Conservation (phyloP, 805 yeast species). For the Spathaspora passalidarum region DNA sequence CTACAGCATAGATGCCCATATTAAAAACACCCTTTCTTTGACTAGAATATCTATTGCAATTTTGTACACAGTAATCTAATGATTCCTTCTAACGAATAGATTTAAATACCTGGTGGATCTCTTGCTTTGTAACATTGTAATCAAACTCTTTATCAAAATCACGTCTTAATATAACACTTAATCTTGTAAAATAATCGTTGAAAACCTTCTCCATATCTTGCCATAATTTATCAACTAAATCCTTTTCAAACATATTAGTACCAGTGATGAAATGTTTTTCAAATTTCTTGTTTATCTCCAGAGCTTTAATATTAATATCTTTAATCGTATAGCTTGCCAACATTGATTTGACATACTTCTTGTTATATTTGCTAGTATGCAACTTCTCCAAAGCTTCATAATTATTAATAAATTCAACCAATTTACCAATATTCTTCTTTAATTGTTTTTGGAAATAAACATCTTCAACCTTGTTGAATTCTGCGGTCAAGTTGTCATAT, state of each 20-base stretch:
- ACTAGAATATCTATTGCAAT: too few relatives aligned
- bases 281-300: constrained; percentile 53
- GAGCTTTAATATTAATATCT: constrained; percentile 55
- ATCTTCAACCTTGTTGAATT: constrained; percentile 26
- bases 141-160: constrained; percentile 56
- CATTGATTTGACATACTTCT: constrained; percentile 56
- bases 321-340: constrained; percentile 53
- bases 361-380: constrained; percentile 59
- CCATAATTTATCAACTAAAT: constrained; percentile 65
- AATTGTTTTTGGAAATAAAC: constrained; percentile 32
- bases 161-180: constrained; percentile 50
- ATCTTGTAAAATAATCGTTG: constrained; percentile 50
- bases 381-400: constrained; percentile 50
- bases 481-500: constrained; percentile 20
- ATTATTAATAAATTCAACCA: constrained; percentile 63
- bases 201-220: constrained; percentile 63
- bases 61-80: too few relatives aligned
- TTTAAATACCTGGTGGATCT: constrained; percentile 53
- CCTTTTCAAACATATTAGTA: constrained; percentile 45
- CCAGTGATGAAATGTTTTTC: constrained; percentile 49
- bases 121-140: constrained; percentile 49
- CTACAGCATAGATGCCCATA: too few relatives aligned
- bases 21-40: too few relatives aligned
- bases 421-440: constrained; percentile 58
- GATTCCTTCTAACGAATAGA: constrained; percentile 12